Evolutionary conservation across 2,329 filamentous ascomycete genomes (phyloP).

Genomic region (Hypoxylon sp.): DNA sequence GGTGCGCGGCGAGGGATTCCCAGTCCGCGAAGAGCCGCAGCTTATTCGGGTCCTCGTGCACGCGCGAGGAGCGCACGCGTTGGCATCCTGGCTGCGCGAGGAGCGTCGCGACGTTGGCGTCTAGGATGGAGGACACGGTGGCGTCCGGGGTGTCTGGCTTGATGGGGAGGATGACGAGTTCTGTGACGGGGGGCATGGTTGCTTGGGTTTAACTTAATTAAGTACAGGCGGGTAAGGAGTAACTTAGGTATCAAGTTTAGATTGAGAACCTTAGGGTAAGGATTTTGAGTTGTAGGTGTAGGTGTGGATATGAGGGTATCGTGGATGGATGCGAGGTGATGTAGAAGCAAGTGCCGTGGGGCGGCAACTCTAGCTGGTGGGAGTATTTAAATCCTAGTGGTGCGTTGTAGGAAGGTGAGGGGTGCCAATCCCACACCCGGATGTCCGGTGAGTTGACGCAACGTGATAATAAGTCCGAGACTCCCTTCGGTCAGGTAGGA

Average conservation of each 20-base stretch:
- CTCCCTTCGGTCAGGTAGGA: neutral
- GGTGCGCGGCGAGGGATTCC: conserved; percentile 42
- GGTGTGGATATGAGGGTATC: neutral
- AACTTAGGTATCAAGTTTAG: neutral
- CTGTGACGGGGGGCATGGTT: conserved; percentile 50
- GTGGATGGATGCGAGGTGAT: no score
- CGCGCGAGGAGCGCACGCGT: conserved; percentile 42
- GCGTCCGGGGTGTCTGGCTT: conserved; percentile 25
- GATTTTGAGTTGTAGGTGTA: neutral
- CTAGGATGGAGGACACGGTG: conserved; percentile 27
- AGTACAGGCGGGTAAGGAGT: no score
- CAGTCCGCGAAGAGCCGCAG: conserved; percentile 49
- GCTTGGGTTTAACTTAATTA: neutral
- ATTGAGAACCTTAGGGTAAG: neutral
- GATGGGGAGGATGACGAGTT: conserved; percentile 44
- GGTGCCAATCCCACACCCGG: neutral
- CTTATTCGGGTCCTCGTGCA: conserved; percentile 31
- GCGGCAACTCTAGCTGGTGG: neutral
- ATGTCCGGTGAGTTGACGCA: neutral
- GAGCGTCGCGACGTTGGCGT: conserved; percentile 29
- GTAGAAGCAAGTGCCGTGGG: neutral
- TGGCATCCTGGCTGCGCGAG: conserved; percentile 43
- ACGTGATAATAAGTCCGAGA: neutral
- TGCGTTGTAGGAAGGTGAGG: neutral
- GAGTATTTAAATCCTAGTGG: neutral